Base-by-base conservation (phyloP, 768 basidiomycete species). In the Gymnopilus dilepis region DNA sequence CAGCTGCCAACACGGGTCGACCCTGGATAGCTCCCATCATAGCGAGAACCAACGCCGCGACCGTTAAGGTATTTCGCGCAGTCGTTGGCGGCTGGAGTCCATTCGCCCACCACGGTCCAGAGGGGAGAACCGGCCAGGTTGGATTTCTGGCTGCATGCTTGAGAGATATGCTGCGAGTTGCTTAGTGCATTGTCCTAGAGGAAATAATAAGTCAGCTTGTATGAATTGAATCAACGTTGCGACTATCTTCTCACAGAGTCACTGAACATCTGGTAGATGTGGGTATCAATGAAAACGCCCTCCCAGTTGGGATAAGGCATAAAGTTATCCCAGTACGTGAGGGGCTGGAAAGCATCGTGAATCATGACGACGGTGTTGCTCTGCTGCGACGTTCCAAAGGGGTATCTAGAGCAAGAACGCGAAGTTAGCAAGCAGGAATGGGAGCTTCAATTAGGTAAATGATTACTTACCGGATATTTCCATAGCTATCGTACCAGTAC, bases 51-150 rank as follows among this genome's bases (percentile, higher is more conserved):
- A 40, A 79, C 65, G 2, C 91, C 92, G 43, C 92, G 86, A 3
- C 95, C 95, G 65, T 96, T 96, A 48, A 97, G 79, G 72, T 91
- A 92, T 68, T 83, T 88, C 13, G 89, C 88, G 65, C 92, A 92
- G 68, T 93, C 93, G 6, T 85, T 94, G 54, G 82, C 76, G 2
- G 90, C 90, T 2, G 91, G 84, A 1, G 90, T 87, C 88, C 92
- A 97, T 77, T 97, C 95, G 41, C 95, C 94, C 24, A 95, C 92
- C 43, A 95, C 80, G 15, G 86, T 81, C 94, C 92, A 94, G 26
- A 95, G 82, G 38, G 84, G 80, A 65, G 86, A 87, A 19, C 69
- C 66, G 0, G 82, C 70, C 6, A 94, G 79, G 0, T 76, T 67
- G 9, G 77, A 74, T 12, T 75, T 78, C 37, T 76, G 71, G 51